A percentile compares a stretch with the other conserved stretches of the same genome.
Evolutionary conservation across 805 yeast species (phyloP).

Genomic region (Zygosaccharomyces siamensis): DNA sequence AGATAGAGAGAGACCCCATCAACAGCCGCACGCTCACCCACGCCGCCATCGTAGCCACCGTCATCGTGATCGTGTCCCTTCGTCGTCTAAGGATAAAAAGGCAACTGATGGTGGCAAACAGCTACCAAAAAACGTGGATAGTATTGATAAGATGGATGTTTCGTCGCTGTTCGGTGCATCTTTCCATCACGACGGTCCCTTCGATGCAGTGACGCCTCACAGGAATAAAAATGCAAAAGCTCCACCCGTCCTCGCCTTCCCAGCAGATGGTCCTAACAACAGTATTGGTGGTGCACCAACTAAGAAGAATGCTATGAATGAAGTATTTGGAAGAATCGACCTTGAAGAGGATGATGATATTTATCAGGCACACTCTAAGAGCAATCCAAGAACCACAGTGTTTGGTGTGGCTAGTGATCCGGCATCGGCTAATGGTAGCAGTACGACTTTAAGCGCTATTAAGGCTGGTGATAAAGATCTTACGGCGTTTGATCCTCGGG

Average conservation of each 20-base stretch:
- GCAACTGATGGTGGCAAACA: conserved; percentile 41
- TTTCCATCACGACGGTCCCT: conserved; percentile 98
- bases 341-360: conserved; percentile 47
- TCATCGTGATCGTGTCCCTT: background rate
- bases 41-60: conserved; percentile 34
- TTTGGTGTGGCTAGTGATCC: conserved; percentile 3
- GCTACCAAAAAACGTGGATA: conserved; percentile 73
- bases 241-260: conserved; percentile 95
- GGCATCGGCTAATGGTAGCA: conserved; percentile 11
- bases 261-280: conserved; percentile 90
- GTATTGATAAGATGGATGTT: conserved; percentile 92
- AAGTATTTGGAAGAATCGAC: conserved; percentile 65
- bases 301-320: conserved; percentile 60
- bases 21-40: conserved; percentile 13
- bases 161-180: conserved; percentile 92
- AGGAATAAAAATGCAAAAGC: conserved; percentile 70
- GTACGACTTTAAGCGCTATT: conserved; percentile 38
- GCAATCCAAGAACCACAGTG: conserved; percentile 3
- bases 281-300: conserved; percentile 68
- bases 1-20: conserved; percentile 14
- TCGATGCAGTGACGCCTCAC: conserved; percentile 97
- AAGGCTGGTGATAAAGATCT: conserved; percentile 47
- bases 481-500: conserved; percentile 64
- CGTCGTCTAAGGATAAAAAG: conserved; percentile 20
- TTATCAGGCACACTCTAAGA: conserved; percentile 7